Percentiles rank a stretch among this genome's conserved stretches.
These are phyloP conservation scores for Davidsoniella australis DNA, from an alignment of 2,329 filamentous ascomycete species.

Conservation along the genomic window DNA sequence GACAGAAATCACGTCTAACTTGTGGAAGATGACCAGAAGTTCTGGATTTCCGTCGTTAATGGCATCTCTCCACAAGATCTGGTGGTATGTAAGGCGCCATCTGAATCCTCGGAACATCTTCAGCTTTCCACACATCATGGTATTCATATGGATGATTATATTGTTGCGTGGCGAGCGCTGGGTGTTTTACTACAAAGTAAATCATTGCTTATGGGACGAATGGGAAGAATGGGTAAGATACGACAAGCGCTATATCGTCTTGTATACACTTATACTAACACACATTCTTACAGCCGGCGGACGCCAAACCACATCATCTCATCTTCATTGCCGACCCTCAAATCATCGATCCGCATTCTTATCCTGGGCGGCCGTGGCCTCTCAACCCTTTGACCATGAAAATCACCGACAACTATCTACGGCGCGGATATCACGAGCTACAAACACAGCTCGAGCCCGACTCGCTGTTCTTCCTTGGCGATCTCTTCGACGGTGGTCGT, in stretches of 20 bases:
- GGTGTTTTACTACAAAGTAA: slow-evolving; percentile 54
- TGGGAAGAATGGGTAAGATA: slow-evolving; percentile 82
- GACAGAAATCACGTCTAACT: neutral
- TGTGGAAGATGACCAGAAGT: neutral
- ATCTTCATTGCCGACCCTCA: slow-evolving; percentile 81
- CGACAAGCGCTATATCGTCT: neutral
- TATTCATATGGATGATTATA: slow-evolving; percentile 56
- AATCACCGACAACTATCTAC: slow-evolving; percentile 79
- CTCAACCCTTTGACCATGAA: slow-evolving; percentile 34
- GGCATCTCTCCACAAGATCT: slow-evolving; percentile 1
- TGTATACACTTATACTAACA: neutral
- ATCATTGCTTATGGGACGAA: slow-evolving; percentile 59
- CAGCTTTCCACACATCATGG: slow-evolving; percentile 49
- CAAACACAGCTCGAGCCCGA: slow-evolving; percentile 66
- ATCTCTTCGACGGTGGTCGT: slow-evolving; percentile 86
- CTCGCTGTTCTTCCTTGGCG: slow-evolving; percentile 78
- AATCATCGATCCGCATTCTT: slow-evolving; percentile 86
- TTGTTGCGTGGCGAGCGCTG: slow-evolving; percentile 75
- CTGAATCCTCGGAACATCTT: slow-evolving; percentile 34
- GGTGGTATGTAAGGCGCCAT: slow-evolving; percentile 20
- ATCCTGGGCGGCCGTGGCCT: slow-evolving; percentile 58
- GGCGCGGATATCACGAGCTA: slow-evolving; percentile 62
- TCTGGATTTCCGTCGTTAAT: neutral
- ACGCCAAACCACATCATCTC: slow-evolving; percentile 66
- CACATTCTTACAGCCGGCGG: slow-evolving; percentile 41